phyloP scores from a whole-genome alignment of 306 rosid genomes.

The Rosa persica region DNA sequence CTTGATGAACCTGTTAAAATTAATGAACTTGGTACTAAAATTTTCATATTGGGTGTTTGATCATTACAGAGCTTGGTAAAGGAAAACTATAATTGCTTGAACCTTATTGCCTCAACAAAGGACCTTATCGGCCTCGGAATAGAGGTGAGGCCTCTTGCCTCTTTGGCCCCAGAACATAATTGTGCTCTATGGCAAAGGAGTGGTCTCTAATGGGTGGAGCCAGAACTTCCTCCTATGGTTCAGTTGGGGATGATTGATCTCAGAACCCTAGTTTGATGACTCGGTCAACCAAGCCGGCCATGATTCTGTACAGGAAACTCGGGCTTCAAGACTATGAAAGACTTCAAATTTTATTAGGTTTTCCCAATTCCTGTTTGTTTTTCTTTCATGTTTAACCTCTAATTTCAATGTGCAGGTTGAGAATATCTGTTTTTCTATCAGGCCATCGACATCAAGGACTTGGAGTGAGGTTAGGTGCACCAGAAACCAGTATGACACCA shows the following conservation, averaged over 20 bases:
- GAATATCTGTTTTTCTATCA: not conserved
- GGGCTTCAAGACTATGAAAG: not conserved
- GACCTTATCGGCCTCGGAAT: not conserved
- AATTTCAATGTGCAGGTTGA: not conserved
- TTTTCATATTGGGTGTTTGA: not conserved
- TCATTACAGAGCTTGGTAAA: not conserved
- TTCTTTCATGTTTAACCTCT: not conserved
- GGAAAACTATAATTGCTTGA: not conserved
- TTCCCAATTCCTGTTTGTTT: not conserved
- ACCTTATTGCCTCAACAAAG: not conserved
- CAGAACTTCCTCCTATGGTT: not conserved
- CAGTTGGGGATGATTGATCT: not conserved
- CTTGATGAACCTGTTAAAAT: not conserved
- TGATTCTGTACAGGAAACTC: not conserved
- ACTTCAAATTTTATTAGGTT: not conserved
- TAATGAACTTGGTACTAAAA: not conserved
- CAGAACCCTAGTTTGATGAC: not conserved
- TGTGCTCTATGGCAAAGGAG: not conserved
- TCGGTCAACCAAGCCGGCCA: not conserved
- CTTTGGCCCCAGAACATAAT: not conserved
- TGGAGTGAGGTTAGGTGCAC: not conserved
- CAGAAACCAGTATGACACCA: not conserved
- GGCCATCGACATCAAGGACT: not conserved
- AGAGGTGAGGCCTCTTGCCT: not conserved
- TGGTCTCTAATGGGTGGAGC: conserved; percentile 1